Evolutionary conservation across 1,139 yeast genomes (phyloP).

Genomic region (Blastobotrys malaysiensis): DNA sequence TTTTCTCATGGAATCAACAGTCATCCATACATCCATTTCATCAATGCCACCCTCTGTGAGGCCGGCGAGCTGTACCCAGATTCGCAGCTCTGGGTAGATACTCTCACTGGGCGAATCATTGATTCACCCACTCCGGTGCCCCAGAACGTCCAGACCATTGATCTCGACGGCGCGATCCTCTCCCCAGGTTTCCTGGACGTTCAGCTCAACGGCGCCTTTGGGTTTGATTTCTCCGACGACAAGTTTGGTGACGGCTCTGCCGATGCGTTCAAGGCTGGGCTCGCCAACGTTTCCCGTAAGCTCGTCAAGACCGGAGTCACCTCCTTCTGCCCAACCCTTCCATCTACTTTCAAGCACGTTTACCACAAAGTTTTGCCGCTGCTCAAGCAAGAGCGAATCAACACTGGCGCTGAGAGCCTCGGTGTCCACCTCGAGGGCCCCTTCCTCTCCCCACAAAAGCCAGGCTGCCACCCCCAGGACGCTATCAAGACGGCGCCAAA

Average conservation of each 20-base stretch:
- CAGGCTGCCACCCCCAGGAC: conserved; percentile 59
- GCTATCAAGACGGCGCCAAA: conserved; percentile 48
- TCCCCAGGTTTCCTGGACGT: conserved; percentile 60
- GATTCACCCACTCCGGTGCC: conserved; percentile 24
- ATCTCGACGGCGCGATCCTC: conserved; percentile 45
- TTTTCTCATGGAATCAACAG: conserved; percentile 1
- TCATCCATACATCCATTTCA: conserved; percentile 30
- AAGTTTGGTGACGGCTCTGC: conserved; percentile 35
- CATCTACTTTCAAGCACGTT: conserved; percentile 50
- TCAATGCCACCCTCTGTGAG: conserved; percentile 51
- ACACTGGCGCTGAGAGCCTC: conserved; percentile 45
- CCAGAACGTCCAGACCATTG: conserved; percentile 31
- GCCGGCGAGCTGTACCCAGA: conserved; percentile 41
- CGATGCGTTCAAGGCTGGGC: conserved; percentile 26
- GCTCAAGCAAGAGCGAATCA: conserved; percentile 38
- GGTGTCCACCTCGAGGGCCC: conserved; percentile 70
- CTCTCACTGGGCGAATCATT: conserved; percentile 42
- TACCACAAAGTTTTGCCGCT: conserved; percentile 49
- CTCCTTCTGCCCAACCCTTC: conserved; percentile 55
- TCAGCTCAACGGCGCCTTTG: conserved; percentile 59
- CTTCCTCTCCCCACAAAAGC: conserved; percentile 48
- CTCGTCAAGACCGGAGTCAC: conserved; percentile 55
- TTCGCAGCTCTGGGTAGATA: conserved; percentile 46
- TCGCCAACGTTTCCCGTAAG: conserved; percentile 21
- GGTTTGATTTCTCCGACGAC: conserved; percentile 49